Evolutionary conservation across 768 basidiomycete species (phyloP).

Genomic region (Galerina sulciceps): DNA sequence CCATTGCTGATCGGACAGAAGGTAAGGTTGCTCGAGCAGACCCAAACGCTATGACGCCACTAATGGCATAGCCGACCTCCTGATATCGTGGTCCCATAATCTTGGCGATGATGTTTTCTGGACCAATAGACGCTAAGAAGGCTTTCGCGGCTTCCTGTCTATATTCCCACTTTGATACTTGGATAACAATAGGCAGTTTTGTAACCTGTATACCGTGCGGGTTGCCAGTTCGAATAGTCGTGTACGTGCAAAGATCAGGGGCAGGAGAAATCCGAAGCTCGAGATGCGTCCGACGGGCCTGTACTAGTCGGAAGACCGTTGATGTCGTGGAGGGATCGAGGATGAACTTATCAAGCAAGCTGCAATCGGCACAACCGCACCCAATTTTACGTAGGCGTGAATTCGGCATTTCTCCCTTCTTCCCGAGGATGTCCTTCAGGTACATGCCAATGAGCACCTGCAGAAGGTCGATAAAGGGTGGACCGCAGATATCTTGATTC

Average conservation of each 20-base stretch:
- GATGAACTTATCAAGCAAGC: neutral
- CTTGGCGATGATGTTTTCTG: slow-evolving; percentile 21
- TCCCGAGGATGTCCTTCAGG: slow-evolving; percentile 7
- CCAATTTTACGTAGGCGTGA: slow-evolving; percentile 1
- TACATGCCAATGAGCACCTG: neutral
- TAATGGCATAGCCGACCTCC: slow-evolving; percentile 32
- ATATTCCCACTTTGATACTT: slow-evolving; percentile 23
- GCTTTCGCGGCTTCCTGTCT: slow-evolving; percentile 25
- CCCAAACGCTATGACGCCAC: slow-evolving; percentile 24
- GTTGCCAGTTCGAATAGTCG: slow-evolving; percentile 27
- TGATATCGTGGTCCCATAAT: slow-evolving; percentile 35
- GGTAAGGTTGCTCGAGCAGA: neutral
- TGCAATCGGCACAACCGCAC: slow-evolving; percentile 4
- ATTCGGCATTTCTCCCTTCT: neutral
- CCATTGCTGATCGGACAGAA: neutral
- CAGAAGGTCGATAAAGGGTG: slow-evolving; percentile 4
- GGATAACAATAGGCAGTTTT: slow-evolving; percentile 26
- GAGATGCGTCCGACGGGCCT: slow-evolving; percentile 27
- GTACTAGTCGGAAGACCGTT: slow-evolving; percentile 21
- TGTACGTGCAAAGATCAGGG: slow-evolving; percentile 26
- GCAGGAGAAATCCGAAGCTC: slow-evolving; percentile 22
- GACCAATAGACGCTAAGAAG: slow-evolving; percentile 32
- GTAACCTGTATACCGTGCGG: slow-evolving; percentile 32
- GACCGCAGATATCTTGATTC: neutral
- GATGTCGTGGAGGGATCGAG: neutral